Conservation (phyloP, 2,329 filamentous ascomycete species). For the Annulohypoxylon truncatum region DNA sequence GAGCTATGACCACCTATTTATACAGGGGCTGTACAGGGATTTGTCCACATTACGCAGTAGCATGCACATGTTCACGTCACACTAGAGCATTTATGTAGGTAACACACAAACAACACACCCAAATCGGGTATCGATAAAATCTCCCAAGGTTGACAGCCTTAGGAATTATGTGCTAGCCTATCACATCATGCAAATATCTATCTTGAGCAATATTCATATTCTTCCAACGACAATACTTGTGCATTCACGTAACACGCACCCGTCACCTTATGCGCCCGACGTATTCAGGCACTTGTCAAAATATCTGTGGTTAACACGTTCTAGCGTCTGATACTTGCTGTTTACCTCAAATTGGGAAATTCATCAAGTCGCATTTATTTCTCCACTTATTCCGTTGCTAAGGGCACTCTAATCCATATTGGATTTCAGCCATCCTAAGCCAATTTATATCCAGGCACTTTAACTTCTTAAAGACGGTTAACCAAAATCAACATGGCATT, state of each 20-base stretch:
- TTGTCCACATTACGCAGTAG: constrained; percentile 2
- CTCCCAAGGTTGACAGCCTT: neutral
- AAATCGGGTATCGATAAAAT: constrained; percentile 20
- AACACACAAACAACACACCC: neutral
- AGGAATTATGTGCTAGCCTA: neutral
- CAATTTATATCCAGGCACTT: constrained; percentile 1
- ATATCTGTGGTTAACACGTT: neutral
- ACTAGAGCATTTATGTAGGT: neutral
- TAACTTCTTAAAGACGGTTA: neutral
- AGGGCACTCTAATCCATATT: constrained; percentile 1
- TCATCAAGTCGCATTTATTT: neutral
- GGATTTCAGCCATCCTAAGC: constrained; percentile 1
- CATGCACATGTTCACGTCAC: constrained; percentile 25
- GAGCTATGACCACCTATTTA: constrained; percentile 30
- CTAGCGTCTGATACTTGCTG: neutral
- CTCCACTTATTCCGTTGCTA: constrained; percentile 2
- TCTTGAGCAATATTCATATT: neutral
- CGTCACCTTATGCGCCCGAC: neutral
- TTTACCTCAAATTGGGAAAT: neutral
- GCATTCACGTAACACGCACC: neutral
- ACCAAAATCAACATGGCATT: constrained; percentile 61
- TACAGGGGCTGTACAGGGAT: constrained; percentile 20
- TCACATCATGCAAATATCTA: neutral
- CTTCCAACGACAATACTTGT: neutral
- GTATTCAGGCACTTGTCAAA: neutral